Base-by-base conservation (phyloP, 768 basidiomycete genomes). In the Tulasnella sp. region DNA sequence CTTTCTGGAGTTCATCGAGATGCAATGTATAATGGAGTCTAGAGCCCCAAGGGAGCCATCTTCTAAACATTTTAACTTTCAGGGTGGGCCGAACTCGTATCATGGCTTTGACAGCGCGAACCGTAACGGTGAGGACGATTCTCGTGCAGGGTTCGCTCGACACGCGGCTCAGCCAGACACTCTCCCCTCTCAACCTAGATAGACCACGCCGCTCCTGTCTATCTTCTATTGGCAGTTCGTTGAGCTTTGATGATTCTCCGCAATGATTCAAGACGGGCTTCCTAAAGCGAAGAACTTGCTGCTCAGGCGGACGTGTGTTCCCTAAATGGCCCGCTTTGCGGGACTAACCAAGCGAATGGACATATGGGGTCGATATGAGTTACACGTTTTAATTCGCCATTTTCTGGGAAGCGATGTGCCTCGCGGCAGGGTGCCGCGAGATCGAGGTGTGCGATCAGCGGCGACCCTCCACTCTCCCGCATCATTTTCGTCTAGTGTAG, bases 361-460 rank as follows among this genome's bases (percentile, higher is more conserved):
- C 28, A 34, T 31, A 69, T 14, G 58, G 58, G n/a, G 24, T 31
- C 58, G 58, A 24, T n/a, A 60, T 34, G 64, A 69, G n/a, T 69
- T 69, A 69, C 64, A 69, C 64, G 64, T 69, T 69, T 69, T 69
- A 69, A 69, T 69, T 37, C 16, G 64, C 28, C 18, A 31, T 69
- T 14, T 37, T 31, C 64, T 69, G 64, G 64, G 64, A 69, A 69
- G 5, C 54, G 64, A 37, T 34, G 24, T 37, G 64, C 64, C 64
- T 69, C 64, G 31, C 64, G 64, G 31, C 34, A 28, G 28, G 24
- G 28, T 28, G 24, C 8, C 28, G 64, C 64, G 18, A 69, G 64
- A 69, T 34, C 64, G 24, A 69, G 64, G 31, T 6, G 64, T 69
- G 31, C 64, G 64, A 69, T 69, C 28, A 34, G 31, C 64, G 64